These are phyloP conservation scores for Allium fistulosum DNA, from an alignment of 106 monocot species.

Conservation along the genomic window DNA sequence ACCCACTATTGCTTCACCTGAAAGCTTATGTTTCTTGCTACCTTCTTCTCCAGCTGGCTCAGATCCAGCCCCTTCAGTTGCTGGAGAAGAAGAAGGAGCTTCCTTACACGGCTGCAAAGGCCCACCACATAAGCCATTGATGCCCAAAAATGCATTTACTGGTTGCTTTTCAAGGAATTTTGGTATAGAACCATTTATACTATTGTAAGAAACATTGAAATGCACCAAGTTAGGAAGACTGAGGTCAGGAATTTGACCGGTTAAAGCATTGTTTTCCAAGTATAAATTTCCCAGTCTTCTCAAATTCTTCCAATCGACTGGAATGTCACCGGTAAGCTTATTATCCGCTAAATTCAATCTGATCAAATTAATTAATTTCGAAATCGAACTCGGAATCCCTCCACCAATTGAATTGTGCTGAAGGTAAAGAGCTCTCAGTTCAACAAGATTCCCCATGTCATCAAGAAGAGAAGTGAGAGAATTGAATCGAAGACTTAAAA, in stretches of 20 bases:
- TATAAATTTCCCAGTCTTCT: slow-evolving; percentile 41
- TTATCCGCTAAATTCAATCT: slow-evolving; percentile 61
- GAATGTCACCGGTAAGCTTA: slow-evolving; percentile 48
- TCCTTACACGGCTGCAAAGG: slow-evolving; percentile 47
- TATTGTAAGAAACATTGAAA: slow-evolving; percentile 84
- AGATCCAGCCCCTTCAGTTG: not conserved
- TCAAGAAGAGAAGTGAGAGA: slow-evolving; percentile 45
- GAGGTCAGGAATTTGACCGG: slow-evolving; percentile 56
- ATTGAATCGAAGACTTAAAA: slow-evolving; percentile 73
- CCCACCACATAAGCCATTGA: slow-evolving; percentile 43
- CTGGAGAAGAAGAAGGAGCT: slow-evolving; percentile 12
- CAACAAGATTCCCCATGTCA: slow-evolving; percentile 27
- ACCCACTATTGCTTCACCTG: too few species aligned
- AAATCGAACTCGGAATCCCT: slow-evolving; percentile 28
- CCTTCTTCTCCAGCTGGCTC: not conserved
- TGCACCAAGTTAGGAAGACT: slow-evolving; percentile 24
- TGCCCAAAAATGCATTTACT: slow-evolving; percentile 33
- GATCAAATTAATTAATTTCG: slow-evolving; percentile 29
- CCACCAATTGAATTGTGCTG: slow-evolving; percentile 62
- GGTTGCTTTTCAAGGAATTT: slow-evolving; percentile 27
- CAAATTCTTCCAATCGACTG: slow-evolving; percentile 39
- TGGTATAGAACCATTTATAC: slow-evolving; percentile 78
- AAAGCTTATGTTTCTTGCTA: too few species aligned
- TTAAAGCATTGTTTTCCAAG: slow-evolving; percentile 43
- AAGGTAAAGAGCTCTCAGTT: slow-evolving; percentile 59